phyloP scores from a whole-genome alignment of 441 rosid genomes.

The Adansonia madagascariensis region DNA sequence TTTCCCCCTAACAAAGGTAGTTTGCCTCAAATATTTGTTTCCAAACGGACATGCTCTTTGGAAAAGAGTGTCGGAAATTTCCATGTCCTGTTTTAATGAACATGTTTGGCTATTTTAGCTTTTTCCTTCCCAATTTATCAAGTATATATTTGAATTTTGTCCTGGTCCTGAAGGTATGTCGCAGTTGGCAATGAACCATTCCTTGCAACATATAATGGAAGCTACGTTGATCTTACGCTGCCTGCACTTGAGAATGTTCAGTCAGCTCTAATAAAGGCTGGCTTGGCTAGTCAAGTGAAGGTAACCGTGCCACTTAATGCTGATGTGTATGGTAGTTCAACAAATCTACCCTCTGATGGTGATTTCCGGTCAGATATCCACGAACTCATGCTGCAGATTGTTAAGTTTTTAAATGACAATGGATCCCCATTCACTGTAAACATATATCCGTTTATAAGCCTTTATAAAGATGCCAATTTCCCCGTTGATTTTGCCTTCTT shows the following conservation, averaged over 20 bases:
- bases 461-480: background rate
- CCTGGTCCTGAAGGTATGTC: background rate
- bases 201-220: background rate
- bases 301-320: background rate
- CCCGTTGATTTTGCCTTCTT: background rate
- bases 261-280: background rate
- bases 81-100: background rate
- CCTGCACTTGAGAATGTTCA: slow-evolving; percentile 3
- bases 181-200: background rate
- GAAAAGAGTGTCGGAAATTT: background rate
- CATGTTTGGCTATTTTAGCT: background rate
- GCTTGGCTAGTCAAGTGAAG: background rate
- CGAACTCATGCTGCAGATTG: background rate
- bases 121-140: background rate
- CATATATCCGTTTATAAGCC: background rate
- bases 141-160: background rate
- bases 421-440: background rate
- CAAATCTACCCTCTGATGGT: background rate
- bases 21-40: background rate
- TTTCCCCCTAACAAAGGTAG: too few species aligned
- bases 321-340: background rate
- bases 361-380: background rate
- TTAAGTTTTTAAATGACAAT: background rate
- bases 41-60: background rate
- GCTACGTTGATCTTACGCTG: background rate